Evolutionary conservation across 2,329 filamentous ascomycete genomes (phyloP), one percentile per base, ranked within the genome.

Genomic region (Pseudogymnoascus sp.): DNA sequence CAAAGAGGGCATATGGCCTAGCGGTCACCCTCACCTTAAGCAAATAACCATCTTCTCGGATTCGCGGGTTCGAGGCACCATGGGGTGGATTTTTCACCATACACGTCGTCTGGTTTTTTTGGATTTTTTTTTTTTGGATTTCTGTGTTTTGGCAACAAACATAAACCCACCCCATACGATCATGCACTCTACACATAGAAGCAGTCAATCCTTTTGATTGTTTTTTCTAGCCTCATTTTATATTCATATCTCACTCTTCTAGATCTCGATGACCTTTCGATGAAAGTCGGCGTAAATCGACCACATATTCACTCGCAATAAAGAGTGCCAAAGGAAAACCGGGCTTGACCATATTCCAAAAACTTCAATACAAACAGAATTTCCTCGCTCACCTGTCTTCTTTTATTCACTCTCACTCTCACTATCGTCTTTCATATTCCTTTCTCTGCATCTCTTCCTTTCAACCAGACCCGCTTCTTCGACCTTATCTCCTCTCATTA

Each of bases 361-460:
- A 16, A 16, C 7, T 31, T 31, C 23, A 31, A 53, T 16, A 7
- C 25, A 4, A 10, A 16, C 46, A 28, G 14, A 16, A 8, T 16
- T 31, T 11, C 7, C 14, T 53, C 25, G 5, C 23, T 12, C 14
- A 53, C 25, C 21, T 46, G 16, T 8, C 7, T 25, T 31, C 2
- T 53, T 31, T 7, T 16, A 11, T 53, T 25, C 25, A 28, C 25
- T 28, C 23, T 25, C 11, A 46, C 21, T 46, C 1, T 25, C 4
- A 28, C 12, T 10, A 4, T 21, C 18, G 1, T 21, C 40, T 50
- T 25, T n/a, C 1, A n/a, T 14, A 14, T 53, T 31, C 5, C 14
- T 36, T 59, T 37, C 16, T 65, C 65, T 64, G 69, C 40, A 65
- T 8, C 66, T 65, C 61, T 12, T 60, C 50, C 63, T 23, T 62